A percentile compares a stretch with the other conserved stretches of the same genome.
These are phyloP conservation scores for Vigna radiata DNA, from an alignment of 306 rosid species.

Conservation along the genomic window DNA sequence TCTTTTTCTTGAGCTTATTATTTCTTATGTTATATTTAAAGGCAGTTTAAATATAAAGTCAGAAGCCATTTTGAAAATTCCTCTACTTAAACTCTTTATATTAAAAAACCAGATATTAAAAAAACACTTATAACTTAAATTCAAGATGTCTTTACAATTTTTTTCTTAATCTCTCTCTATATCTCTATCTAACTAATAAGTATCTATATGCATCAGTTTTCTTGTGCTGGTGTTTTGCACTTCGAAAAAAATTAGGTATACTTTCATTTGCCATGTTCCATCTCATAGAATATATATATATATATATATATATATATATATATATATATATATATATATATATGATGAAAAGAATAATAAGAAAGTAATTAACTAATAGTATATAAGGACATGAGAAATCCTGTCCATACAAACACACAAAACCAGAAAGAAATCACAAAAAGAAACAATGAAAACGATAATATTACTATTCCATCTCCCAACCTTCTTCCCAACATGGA, in stretches of 20 bases:
- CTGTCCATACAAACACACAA: conserved; percentile 21
- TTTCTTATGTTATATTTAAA: background rate
- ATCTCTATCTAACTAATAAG: background rate
- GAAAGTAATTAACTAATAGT: background rate
- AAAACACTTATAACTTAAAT: no score
- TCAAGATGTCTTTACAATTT: background rate
- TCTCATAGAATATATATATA: background rate
- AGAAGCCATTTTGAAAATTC: no score
- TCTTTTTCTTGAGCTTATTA: background rate
- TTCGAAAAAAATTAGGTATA: background rate
- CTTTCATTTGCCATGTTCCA: background rate
- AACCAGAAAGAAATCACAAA: conserved; percentile 6
- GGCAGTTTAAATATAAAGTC: no score
- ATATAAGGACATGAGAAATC: background rate
- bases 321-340: background rate
- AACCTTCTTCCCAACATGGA: background rate
- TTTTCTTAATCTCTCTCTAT: background rate
- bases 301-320: background rate
- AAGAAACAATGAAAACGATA: background rate
- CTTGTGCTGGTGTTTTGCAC: background rate
- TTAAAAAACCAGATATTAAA: fast-evolving
- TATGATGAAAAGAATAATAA: background rate
- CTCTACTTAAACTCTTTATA: no score
- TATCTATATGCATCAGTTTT: background rate
- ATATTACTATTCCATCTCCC: background rate